Evolutionary conservation across 2,329 filamentous ascomycete genomes (phyloP).

Genomic region (Aspergillus calidoustus): DNA sequence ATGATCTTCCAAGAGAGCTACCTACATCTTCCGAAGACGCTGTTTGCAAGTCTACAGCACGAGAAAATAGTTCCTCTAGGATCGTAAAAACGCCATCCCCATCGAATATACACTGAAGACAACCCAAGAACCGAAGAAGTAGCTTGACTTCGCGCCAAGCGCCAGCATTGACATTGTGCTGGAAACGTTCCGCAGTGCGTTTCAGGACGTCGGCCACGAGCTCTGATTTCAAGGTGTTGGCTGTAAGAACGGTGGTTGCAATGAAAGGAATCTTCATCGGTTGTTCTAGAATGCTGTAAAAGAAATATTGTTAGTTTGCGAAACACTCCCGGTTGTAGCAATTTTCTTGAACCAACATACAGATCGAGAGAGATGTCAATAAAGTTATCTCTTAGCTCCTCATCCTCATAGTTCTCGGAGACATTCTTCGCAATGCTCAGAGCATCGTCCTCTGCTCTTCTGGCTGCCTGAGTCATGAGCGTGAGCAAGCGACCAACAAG

Average conservation of each 20-base stretch:
- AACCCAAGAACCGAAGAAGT: slow-evolving; percentile 84
- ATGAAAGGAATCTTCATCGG: slow-evolving; percentile 97
- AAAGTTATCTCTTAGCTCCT: slow-evolving; percentile 74
- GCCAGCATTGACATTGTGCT: slow-evolving; percentile 71
- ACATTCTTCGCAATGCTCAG: slow-evolving; percentile 75
- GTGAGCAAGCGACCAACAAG: slow-evolving; percentile 4
- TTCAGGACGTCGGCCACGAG: slow-evolving; percentile 72
- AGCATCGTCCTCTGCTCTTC: slow-evolving; percentile 78
- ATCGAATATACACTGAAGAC: slow-evolving; percentile 77
- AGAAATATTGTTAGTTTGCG: slow-evolving; percentile 25
- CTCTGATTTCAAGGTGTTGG: slow-evolving; percentile 78
- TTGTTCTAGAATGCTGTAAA: slow-evolving; percentile 73
- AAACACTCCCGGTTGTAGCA: neutral
- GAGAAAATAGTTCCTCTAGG: slow-evolving; percentile 85
- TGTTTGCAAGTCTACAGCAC: slow-evolving; percentile 91
- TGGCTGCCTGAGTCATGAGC: slow-evolving; percentile 58
- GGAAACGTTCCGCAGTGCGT: slow-evolving; percentile 64
- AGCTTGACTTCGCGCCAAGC: slow-evolving; percentile 93
- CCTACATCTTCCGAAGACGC: slow-evolving; percentile 89
- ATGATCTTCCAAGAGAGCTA: slow-evolving; percentile 22
- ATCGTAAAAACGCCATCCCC: slow-evolving; percentile 85
- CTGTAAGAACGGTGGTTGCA: slow-evolving; percentile 77
- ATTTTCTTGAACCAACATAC: slow-evolving; percentile 44
- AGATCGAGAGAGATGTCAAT: slow-evolving; percentile 76
- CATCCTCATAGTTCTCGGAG: slow-evolving; percentile 83